These are phyloP conservation scores for Pyrus bretschneideri DNA, from an alignment of 306 rosid genomes.

Conservation along the genomic window DNA sequence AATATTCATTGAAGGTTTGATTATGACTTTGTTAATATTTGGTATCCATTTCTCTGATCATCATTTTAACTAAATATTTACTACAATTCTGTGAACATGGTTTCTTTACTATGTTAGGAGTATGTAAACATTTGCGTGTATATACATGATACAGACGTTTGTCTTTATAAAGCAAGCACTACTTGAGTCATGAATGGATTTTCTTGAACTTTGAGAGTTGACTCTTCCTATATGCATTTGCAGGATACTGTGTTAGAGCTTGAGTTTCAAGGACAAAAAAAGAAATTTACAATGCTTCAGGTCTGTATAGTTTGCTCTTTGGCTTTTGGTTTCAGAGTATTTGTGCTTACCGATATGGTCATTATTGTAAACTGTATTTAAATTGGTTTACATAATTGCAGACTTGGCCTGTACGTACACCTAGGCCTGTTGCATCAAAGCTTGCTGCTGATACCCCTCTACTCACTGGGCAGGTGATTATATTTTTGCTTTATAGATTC, in stretches of 20 bases:
- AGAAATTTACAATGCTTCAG: slow-evolving; percentile 97
- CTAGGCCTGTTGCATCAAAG: slow-evolving; percentile 95
- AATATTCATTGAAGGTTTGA: slow-evolving; percentile 84
- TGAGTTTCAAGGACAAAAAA: slow-evolving; percentile 95
- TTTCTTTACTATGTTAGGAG: neutral
- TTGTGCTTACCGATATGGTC: neutral
- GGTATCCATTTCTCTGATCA: neutral
- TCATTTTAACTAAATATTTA: neutral
- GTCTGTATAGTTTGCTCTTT: slow-evolving; percentile 29
- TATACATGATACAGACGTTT: neutral
- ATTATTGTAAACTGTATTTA: slow-evolving; percentile 4
- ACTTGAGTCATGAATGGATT: neutral
- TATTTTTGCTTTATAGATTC: neutral
- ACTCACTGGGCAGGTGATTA: slow-evolving; percentile 87
- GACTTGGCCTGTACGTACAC: slow-evolving; percentile 98
- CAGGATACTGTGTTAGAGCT: slow-evolving; percentile 97
- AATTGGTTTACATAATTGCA: slow-evolving; percentile 25
- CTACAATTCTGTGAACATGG: neutral
- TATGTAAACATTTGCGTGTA: neutral
- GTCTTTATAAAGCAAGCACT: neutral
- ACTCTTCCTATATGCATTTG: slow-evolving; percentile 16
- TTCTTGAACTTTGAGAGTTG: neutral
- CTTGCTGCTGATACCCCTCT: slow-evolving; percentile 99
- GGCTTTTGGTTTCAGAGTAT: slow-evolving; percentile 13
- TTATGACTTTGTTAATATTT: neutral